These are phyloP conservation scores for Pseudogymnoascus sp. DNA, from an alignment of 2,329 filamentous ascomycete species.

Conservation along the genomic window DNA sequence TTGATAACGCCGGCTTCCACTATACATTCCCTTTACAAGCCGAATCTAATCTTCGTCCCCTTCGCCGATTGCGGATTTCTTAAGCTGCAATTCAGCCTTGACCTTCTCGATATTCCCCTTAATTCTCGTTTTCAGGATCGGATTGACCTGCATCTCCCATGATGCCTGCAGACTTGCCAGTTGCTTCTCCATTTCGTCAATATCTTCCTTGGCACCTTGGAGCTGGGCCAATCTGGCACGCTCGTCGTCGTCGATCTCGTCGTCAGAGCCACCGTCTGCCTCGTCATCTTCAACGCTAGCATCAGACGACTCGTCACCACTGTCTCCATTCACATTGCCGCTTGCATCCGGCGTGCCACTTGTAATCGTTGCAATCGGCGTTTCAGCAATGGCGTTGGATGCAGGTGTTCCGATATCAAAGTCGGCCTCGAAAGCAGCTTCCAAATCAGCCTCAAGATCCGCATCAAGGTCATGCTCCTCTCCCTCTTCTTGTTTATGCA, in stretches of 20 bases:
- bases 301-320: constrained; percentile 38
- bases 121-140: constrained; percentile 43
- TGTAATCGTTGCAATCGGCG: constrained; percentile 20
- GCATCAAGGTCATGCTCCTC: constrained; percentile 13
- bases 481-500: constrained; percentile 25
- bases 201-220: constrained; percentile 44
- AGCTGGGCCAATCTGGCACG: constrained; percentile 40
- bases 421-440: constrained; percentile 32
- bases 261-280: constrained; percentile 36
- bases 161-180: constrained; percentile 38
- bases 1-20: background rate
- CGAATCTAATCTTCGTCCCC: constrained; percentile 25
- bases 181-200: constrained; percentile 46
- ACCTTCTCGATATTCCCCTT: constrained; percentile 43
- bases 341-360: constrained; percentile 20
- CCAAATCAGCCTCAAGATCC: constrained; percentile 27
- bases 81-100: constrained; percentile 47
- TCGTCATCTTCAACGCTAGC: constrained; percentile 36
- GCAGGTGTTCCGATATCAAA: constrained; percentile 31
- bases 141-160: constrained; percentile 39
- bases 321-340: constrained; percentile 26
- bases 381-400: constrained; percentile 22
- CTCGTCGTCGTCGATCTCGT: constrained; percentile 46
- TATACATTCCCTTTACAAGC: background rate
- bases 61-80: constrained; percentile 37